Conservation (phyloP, 2,329 filamentous ascomycete genomes). For the Colletotrichum sp. region DNA sequence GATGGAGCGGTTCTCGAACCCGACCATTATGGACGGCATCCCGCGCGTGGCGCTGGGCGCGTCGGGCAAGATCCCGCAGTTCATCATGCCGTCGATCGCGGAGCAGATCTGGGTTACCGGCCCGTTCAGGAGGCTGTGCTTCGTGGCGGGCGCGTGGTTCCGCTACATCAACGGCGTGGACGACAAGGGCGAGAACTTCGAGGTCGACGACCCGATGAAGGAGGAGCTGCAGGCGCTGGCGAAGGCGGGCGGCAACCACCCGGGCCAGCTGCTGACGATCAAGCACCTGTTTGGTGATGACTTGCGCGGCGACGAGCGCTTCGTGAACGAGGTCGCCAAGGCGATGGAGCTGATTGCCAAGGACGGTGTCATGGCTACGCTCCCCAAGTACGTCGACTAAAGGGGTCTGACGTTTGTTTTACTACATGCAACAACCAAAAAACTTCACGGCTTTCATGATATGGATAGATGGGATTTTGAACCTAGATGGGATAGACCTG, state of each 20-base stretch:
- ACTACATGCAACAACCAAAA: neutral
- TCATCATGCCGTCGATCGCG: slow-evolving; percentile 53
- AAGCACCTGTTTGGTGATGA: slow-evolving; percentile 56
- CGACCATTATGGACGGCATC: slow-evolving; percentile 60
- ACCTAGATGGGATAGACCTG: neutral
- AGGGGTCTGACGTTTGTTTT: neutral
- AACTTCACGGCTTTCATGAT: neutral
- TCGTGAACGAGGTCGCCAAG: slow-evolving; percentile 49
- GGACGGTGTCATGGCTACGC: slow-evolving; percentile 53
- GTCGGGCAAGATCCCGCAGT: slow-evolving; percentile 59
- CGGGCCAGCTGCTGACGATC: slow-evolving; percentile 47
- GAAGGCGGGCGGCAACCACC: slow-evolving; percentile 45
- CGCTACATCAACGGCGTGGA: slow-evolving; percentile 55
- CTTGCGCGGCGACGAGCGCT: slow-evolving; percentile 51
- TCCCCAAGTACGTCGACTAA: slow-evolving; percentile 49
- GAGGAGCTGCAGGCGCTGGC: slow-evolving; percentile 52
- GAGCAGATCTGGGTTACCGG: slow-evolving; percentile 50
- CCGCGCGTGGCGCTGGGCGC: slow-evolving; percentile 56
- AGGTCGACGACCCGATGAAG: slow-evolving; percentile 53
- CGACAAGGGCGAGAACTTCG: slow-evolving; percentile 46
- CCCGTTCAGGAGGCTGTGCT: slow-evolving; percentile 52
- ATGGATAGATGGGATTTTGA: neutral
- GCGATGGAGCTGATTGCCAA: slow-evolving; percentile 51
- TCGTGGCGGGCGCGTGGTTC: slow-evolving; percentile 56
- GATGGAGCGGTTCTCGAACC: slow-evolving; percentile 60